These are phyloP conservation scores for Codiaeum variegatum DNA, from an alignment of 441 rosid species.

Conservation along the genomic window DNA sequence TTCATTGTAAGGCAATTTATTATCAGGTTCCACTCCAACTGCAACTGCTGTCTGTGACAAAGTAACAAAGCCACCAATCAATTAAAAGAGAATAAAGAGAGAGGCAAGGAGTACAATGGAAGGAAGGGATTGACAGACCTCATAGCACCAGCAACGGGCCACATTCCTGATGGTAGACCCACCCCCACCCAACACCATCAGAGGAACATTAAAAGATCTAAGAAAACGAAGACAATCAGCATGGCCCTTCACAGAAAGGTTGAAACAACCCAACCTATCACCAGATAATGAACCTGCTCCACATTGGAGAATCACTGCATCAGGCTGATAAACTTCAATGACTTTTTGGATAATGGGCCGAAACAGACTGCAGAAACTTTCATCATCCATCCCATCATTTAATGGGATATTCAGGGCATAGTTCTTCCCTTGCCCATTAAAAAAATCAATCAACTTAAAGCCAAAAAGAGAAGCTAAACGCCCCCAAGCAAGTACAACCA, in stretches of 20 bases:
- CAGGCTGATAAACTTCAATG: slow-evolving; percentile 93
- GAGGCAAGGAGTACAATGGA: neutral
- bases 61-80: slow-evolving; percentile 18
- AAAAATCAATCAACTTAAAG: neutral
- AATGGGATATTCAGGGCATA: slow-evolving; percentile 89
- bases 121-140: slow-evolving; percentile 41
- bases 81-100: slow-evolving; percentile 1
- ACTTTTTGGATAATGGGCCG: slow-evolving; percentile 81
- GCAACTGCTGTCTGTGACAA: slow-evolving; percentile 87
- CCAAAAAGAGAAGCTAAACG: neutral
- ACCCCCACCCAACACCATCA: slow-evolving; percentile 97
- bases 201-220: slow-evolving; percentile 83
- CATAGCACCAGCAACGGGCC: slow-evolving; percentile 98
- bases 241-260: slow-evolving; percentile 93
- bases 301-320: slow-evolving; percentile 96
- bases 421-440: slow-evolving; percentile 54
- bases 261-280: slow-evolving; percentile 92
- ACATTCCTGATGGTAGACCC: slow-evolving; percentile 96
- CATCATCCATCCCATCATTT: slow-evolving; percentile 88
- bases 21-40: slow-evolving; percentile 90
- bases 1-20: slow-evolving; percentile 81
- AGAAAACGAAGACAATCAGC: slow-evolving; percentile 91
- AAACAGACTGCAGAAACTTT: slow-evolving; percentile 69
- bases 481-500: neutral
- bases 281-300: slow-evolving; percentile 97